Evolutionary conservation across 1,139 yeast species (phyloP).

Genomic region (Lodderomyces parapsilosis): DNA sequence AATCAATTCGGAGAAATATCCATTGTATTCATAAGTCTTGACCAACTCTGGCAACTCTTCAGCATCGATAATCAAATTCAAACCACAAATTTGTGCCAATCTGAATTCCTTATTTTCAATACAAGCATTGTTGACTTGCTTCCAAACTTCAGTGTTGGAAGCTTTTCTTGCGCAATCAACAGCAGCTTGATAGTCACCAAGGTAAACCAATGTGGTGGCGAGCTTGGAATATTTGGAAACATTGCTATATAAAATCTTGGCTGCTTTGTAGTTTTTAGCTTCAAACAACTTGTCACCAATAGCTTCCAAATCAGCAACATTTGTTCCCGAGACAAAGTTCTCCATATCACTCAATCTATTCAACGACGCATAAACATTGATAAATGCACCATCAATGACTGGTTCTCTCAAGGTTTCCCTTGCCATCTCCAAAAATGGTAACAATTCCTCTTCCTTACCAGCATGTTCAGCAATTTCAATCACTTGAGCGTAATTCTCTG

Average conservation of each 20-base stretch:
- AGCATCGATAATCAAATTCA: conserved; percentile 94
- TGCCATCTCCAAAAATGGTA: conserved; percentile 90
- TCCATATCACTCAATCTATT: conserved; percentile 79
- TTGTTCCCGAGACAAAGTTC: conserved; percentile 77
- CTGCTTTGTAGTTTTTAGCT: conserved; percentile 84
- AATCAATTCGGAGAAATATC: conserved; percentile 88
- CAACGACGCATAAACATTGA: conserved; percentile 81
- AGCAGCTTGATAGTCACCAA: conserved; percentile 92
- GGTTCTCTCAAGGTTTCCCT: conserved; percentile 91
- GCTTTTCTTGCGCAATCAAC: conserved; percentile 99
- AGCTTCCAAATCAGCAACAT: conserved; percentile 87
- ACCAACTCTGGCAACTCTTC: conserved; percentile 94
- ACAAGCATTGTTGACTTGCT: conserved; percentile 95
- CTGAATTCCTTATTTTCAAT: conserved; percentile 93
- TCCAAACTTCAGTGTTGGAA: conserved; percentile 92
- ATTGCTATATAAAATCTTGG: conserved; percentile 80
- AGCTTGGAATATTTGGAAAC: conserved; percentile 93
- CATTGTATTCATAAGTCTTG: conserved; percentile 80
- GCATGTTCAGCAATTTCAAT: conserved; percentile 95
- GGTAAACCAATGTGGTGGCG: conserved; percentile 91
- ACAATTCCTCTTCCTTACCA: conserved; percentile 91
- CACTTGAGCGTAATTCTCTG: conserved; percentile 85
- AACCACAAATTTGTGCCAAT: conserved; percentile 97
- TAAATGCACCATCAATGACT: conserved; percentile 85
- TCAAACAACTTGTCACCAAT: conserved; percentile 92